Base-by-base conservation (phyloP, 345 rosid genomes). In the Euphorbia peplus region DNA sequence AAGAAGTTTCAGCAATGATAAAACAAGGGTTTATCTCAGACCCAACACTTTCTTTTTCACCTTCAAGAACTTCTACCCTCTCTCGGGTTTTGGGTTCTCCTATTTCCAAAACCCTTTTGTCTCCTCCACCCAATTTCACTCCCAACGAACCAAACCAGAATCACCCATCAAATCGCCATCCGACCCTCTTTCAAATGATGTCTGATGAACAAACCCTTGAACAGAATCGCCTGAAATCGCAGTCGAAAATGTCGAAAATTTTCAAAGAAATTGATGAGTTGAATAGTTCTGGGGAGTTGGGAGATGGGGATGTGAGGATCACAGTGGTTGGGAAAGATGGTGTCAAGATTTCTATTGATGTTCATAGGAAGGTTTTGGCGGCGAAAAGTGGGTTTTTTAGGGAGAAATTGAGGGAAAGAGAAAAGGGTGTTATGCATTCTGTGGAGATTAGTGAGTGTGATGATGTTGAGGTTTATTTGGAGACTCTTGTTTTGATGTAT, bases 401-500 rank as follows among this genome's bases (percentile, higher is more conserved):
- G 53, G 92, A 85, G 75, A 84, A 83, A 77, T 76, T 93, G 80
- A 83, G 81, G 53, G 71, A 81, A 71, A 76, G 84, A 87, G 61
- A 79, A 69, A 78, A 89, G 84, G 66, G 79, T 5, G 60, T 85
- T 24, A 76, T 83, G 74, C 95, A 89, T 60, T 79, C 88, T 26
- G 96, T 91, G 69, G 98, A 93, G 90, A 91, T 93, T 13, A 88
- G 96, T 53, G 97, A 93, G 72, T 88, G 92, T 70, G 97, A 91
- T 78, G 96, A 93, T 69, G 82, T 93, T 5, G 98, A 91, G 85
- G 86, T 87, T 32, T 93, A 91, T 76, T 88, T 93, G 42, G 97
- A 93, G 84, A 78, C 89, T 63, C 84, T 93, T 51, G 87, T 85
- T 65, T 80, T 93, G 88, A 91, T 91, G 97, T 93, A 91, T 73